A percentile compares a stretch with the other conserved stretches of the same genome.
Conservation (phyloP, 2,329 filamentous ascomycete species). For the Periconia sp. region DNA sequence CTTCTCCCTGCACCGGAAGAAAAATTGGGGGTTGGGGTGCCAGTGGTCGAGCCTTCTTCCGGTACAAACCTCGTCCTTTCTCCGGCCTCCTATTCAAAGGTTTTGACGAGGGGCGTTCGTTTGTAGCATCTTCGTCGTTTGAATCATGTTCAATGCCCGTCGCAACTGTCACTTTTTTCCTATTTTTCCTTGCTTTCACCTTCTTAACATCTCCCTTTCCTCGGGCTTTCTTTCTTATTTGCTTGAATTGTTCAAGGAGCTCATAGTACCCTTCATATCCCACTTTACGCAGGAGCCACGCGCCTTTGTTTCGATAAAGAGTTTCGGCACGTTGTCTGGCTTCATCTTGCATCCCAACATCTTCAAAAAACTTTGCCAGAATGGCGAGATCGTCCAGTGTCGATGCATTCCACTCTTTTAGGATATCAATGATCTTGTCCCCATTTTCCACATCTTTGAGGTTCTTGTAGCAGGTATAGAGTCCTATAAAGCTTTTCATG, state of each 20-base stretch:
- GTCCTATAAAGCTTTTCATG: slow-evolving; percentile 37
- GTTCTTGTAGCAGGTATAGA: slow-evolving; percentile 65
- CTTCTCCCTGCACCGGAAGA: slow-evolving; percentile 20
- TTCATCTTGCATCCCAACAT: slow-evolving; percentile 62
- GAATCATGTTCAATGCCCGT: slow-evolving; percentile 15
- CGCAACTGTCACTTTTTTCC: slow-evolving; percentile 27
- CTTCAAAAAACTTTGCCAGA: slow-evolving; percentile 81
- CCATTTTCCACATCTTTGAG: slow-evolving; percentile 67
- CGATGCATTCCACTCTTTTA: slow-evolving; percentile 70
- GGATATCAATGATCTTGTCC: slow-evolving; percentile 73
- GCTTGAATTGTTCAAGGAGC: slow-evolving; percentile 27
- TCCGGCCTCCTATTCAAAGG: slow-evolving; percentile 22
- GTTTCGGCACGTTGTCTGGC: slow-evolving; percentile 56
- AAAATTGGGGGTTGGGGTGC: slow-evolving; percentile 28
- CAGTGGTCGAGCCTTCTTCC: slow-evolving; percentile 18
- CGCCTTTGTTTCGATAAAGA: slow-evolving; percentile 68
- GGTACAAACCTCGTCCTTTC: slow-evolving; percentile 27
- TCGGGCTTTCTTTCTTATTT: slow-evolving; percentile 27
- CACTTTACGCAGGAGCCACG: slow-evolving; percentile 48
- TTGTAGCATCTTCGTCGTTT: slow-evolving; percentile 15
- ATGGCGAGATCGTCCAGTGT: slow-evolving; percentile 77
- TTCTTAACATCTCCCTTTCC: slow-evolving; percentile 32
- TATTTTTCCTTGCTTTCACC: slow-evolving; percentile 26
- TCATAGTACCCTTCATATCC: slow-evolving; percentile 33
- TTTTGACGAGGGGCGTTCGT: slow-evolving; percentile 19